A percentile compares a stretch with the other conserved stretches of the same genome.
Conservation (phyloP, 2,329 filamentous ascomycete species). For the Alternaria viburni region DNA sequence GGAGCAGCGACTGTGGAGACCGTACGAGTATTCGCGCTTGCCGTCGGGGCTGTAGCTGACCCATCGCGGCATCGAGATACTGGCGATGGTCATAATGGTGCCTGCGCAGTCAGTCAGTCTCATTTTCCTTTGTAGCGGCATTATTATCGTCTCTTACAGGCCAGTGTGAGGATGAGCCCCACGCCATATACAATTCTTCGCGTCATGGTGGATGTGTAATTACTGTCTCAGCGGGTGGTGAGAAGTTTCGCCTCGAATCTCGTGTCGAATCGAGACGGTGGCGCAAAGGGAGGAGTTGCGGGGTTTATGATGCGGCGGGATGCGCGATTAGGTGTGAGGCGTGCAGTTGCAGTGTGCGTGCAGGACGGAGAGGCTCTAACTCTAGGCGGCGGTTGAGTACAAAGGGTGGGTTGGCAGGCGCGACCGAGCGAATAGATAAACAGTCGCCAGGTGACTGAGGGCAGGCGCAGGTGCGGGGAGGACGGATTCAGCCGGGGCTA, state of each 20-base stretch:
- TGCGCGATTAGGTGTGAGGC: constrained; percentile 2
- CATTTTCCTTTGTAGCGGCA: not conserved
- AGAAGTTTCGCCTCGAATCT: not conserved
- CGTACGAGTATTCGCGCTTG: constrained; percentile 60
- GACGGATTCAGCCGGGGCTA: constrained; percentile 6
- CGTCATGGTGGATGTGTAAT: constrained; percentile 49
- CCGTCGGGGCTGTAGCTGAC: constrained; percentile 62
- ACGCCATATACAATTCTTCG: constrained; percentile 57
- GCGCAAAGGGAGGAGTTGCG: constrained; percentile 9
- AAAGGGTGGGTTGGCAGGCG: constrained; percentile 5
- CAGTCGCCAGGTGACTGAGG: not conserved
- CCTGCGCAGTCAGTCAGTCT: constrained; percentile 54
- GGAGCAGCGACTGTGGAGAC: constrained; percentile 82
- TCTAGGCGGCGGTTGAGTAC: not conserved
- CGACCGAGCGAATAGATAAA: constrained; percentile 1
- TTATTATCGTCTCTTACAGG: constrained; percentile 36
- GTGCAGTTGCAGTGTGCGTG: not conserved
- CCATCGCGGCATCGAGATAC: constrained; percentile 75
- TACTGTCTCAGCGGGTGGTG: not conserved
- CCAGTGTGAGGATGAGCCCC: constrained; percentile 56
- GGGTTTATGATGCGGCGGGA: constrained; percentile 1
- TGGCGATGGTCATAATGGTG: constrained; percentile 72
- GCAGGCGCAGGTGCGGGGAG: not conserved
- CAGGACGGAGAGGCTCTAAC: not conserved
- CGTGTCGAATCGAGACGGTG: not conserved